These are phyloP conservation scores for Isoetes taiwanensis DNA, from an alignment of 75 land plant species.

Conservation along the genomic window DNA sequence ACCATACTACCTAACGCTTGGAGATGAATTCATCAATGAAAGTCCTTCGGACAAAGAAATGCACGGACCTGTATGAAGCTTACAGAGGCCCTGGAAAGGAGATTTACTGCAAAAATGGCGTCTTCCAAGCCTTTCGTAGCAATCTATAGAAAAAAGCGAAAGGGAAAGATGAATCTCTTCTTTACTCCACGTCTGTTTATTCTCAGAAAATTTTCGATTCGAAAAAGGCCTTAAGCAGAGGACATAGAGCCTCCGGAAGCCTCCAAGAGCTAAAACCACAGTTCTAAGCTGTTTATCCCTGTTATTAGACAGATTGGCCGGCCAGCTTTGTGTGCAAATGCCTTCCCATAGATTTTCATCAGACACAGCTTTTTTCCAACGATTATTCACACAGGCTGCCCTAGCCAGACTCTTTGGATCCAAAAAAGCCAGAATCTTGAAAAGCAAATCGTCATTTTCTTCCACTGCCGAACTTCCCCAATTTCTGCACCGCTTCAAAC, in stretches of 20 bases:
- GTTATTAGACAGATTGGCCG: neutral
- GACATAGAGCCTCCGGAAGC: slow-evolving; percentile 46
- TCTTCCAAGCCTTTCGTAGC: slow-evolving; percentile 28
- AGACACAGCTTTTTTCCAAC: slow-evolving; percentile 33
- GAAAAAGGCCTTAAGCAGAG: slow-evolving; percentile 38
- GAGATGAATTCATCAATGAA: too few species aligned
- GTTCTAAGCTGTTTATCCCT: slow-evolving; percentile 6
- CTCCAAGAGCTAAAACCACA: slow-evolving; percentile 46
- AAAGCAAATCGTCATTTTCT: slow-evolving; percentile 33
- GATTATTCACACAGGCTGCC: slow-evolving; percentile 48
- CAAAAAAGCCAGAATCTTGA: slow-evolving; percentile 33
- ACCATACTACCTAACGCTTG: too few species aligned
- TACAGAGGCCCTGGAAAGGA: too few species aligned
- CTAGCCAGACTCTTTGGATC: slow-evolving; percentile 40
- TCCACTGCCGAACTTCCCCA: too few species aligned
- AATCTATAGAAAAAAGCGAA: slow-evolving; percentile 32
- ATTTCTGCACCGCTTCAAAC: too few species aligned
- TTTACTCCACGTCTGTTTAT: neutral
- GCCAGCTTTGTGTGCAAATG: slow-evolving; percentile 27
- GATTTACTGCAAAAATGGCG: too few species aligned
- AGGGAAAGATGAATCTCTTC: slow-evolving; percentile 24
- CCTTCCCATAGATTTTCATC: slow-evolving; percentile 48
- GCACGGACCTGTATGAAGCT: too few species aligned
- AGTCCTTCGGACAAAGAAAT: too few species aligned
- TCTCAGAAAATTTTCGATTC: slow-evolving; percentile 11